Percentiles rank a stretch among this genome's conserved stretches.
Conservation (phyloP, 2,329 filamentous ascomycete species). For the Aspergillus glaucus region DNA sequence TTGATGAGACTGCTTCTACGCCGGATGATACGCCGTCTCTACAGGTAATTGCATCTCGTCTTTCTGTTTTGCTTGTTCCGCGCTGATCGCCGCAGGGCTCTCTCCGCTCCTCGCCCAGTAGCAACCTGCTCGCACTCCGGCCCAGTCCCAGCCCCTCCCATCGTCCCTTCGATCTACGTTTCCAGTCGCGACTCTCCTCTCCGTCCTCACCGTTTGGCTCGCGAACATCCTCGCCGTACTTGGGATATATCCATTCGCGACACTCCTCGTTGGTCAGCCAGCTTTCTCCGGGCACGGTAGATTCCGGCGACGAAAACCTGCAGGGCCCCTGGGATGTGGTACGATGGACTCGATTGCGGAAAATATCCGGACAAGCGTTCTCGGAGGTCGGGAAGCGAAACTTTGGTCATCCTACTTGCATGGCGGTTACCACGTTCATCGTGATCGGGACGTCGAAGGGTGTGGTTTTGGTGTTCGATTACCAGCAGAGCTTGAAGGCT, state of each 20-base stretch:
- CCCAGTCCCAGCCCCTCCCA: constrained; percentile 75
- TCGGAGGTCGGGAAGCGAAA: constrained; percentile 87
- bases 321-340: constrained; percentile 94
- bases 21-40: constrained; percentile 81
- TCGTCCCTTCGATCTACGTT: constrained; percentile 88
- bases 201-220: constrained; percentile 56
- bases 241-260: constrained; percentile 69
- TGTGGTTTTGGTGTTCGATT: constrained; percentile 92
- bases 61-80: constrained; percentile 52
- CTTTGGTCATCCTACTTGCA: constrained; percentile 85
- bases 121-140: constrained; percentile 64
- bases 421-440: constrained; percentile 81
- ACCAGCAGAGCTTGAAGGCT: constrained; percentile 87
- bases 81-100: constrained; percentile 43
- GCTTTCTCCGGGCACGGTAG: constrained; percentile 51
- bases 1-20: constrained; percentile 65
- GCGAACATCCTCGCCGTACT: constrained; percentile 69
- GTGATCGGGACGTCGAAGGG: constrained; percentile 91
- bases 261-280: constrained; percentile 73
- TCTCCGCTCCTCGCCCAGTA: constrained; percentile 57
- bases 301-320: constrained; percentile 61
- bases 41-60: constrained; percentile 53
- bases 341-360: constrained; percentile 88
- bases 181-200: constrained; percentile 72
- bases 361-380: constrained; percentile 82